Conservation (phyloP, 2,329 filamentous ascomycete species). For the Monosporascus sp. region DNA sequence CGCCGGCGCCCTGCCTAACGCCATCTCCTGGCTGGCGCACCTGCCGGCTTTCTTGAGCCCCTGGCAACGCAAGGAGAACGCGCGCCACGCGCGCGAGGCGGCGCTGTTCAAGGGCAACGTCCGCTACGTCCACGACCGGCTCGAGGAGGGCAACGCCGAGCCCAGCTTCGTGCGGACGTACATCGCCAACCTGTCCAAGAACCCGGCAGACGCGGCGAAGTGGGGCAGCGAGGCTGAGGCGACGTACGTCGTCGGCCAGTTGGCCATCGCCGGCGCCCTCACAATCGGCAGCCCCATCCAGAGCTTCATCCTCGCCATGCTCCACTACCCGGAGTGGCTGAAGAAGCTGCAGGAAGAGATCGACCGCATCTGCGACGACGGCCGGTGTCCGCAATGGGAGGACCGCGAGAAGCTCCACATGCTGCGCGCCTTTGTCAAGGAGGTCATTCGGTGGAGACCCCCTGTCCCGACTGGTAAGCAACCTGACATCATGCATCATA, state of each 20-base stretch:
- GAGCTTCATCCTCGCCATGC: slow-evolving; percentile 36
- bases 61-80: slow-evolving; percentile 40
- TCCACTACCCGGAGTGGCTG: slow-evolving; percentile 35
- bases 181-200: slow-evolving; percentile 24
- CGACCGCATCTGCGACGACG: slow-evolving; percentile 36
- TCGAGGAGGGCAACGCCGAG: slow-evolving; percentile 26
- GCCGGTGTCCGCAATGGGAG: slow-evolving; percentile 40
- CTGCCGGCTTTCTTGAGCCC: slow-evolving; percentile 36
- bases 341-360: slow-evolving; percentile 43
- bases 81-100: slow-evolving; percentile 35
- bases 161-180: slow-evolving; percentile 40
- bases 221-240: slow-evolving; percentile 33
- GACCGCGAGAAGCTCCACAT: slow-evolving; percentile 42
- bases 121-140: slow-evolving; percentile 29
- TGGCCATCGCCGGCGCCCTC: slow-evolving; percentile 42
- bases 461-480: slow-evolving; percentile 46
- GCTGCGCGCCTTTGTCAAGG: slow-evolving; percentile 45
- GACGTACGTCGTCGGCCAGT: slow-evolving; percentile 40
- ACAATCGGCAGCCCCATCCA: slow-evolving; percentile 42
- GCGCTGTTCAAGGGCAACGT: slow-evolving; percentile 33
- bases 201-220: slow-evolving; percentile 16
- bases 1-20: slow-evolving; percentile 38
- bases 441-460: slow-evolving; percentile 49
- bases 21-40: slow-evolving; percentile 33
- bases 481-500: background rate